Base-by-base conservation (phyloP, 495 filamentous ascomycete genomes). In the Penicillium canariense region DNA sequence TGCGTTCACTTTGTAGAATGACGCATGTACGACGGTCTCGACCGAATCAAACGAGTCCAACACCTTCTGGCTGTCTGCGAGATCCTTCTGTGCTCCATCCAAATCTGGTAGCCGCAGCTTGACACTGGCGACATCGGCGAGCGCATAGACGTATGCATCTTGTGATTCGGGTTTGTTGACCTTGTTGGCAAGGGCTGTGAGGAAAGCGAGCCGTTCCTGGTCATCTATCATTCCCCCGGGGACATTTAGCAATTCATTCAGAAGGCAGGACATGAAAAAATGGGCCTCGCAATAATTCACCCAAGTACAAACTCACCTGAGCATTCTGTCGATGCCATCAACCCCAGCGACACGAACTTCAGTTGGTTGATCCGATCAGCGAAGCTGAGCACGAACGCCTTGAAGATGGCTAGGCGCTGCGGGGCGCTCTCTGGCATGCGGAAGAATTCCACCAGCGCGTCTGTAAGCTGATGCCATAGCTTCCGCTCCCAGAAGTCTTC, bases 401-500 rank as follows among this genome's bases (percentile, higher is more conserved):
- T 88, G 80, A 91, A 99, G 70, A 97, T 83, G 46, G 84, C 77
- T 76, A 97, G 82, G 62, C 94, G 85, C 72, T 96, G 90, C 36
- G 84, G 80, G 35, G 82, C 87, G 72, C 91, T 97, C 66, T 86
- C 84, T 46, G 85, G 80, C 67, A 86, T 69, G 55, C 87, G 84
- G 80, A 97, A 98, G 78, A 91, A 97, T 52, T 94, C 84, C 56
- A 97, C 78, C 50, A 97, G 79, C 28, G 84, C 72, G 62, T 94
- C 88, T 30, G 94, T 99, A 45, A 99, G 91, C 73, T 99, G 91
- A 74, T 99, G 95, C 94, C 94, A 99, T 75, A 99, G 82, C 76
- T 96, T 95, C 56, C 94, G 88, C 77, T 99, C 94, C 95, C 94
- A 97, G 71, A 82, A 89, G 69, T 96, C 91, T 82, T 99, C 94